Base-by-base conservation (phyloP, 306 rosid genomes). In the Erythrophleum fordii region DNA sequence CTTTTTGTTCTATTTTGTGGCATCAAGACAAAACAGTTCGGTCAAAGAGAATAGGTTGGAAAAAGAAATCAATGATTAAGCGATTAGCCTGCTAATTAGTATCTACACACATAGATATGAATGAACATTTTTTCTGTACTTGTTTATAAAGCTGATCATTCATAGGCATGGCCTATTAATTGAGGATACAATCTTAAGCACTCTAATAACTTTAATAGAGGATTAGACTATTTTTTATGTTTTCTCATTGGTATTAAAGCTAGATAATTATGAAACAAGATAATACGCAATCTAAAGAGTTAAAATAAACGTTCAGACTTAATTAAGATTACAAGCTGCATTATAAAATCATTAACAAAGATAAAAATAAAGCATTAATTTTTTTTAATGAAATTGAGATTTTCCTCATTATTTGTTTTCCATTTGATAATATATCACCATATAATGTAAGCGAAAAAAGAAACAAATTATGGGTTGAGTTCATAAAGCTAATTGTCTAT, bases 1-100 rank as follows among this genome's bases (percentile, higher is more conserved):
- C 84, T 82, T 81, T 82, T 84, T 81, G 88, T 72, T 79, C 69
- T 72, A 25, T 41, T 25, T 72, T 82, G 80, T 49, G 59, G 28
- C 82, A 76, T 67, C 49, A 49, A 16, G 73, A 79, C 88, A 87
- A 79, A 79, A 41, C 49, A 70, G 46, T 46, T 37, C 34, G 52
- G 84, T 84, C 77, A 83, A 81, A 78, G 74, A 78, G 61, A 80
- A 69, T 13, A 77, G 80, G 77, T 66, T 49, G 73, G 58, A 73
- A 77, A 74, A 53, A 67, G 80, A 74, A 75, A 74, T 16, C 71
- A 81, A 73, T 83, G 69, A 83, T 68, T 73, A 83, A 59, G 76
- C 66, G 73, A 17, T 76, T 81, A 67, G 62, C 73, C 72, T 70
- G 52, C 9, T 37, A 69, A 60, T 26, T 35, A 69, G 11, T 11